Conservation (phyloP, 1,284 basidiomycete species). For the Irpex sp. region DNA sequence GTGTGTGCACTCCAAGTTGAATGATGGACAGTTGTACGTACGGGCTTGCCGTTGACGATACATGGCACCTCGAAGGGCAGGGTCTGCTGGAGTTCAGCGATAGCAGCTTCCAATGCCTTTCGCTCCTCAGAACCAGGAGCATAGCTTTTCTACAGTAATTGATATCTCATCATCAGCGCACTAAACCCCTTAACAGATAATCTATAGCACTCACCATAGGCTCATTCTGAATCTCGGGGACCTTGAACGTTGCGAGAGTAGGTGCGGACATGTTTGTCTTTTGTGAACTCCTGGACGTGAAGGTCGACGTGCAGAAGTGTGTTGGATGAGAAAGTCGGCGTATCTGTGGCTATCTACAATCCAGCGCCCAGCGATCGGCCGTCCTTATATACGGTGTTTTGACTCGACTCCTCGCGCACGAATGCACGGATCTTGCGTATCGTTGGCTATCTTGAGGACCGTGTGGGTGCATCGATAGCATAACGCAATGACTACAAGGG, state of each 20-base stretch:
- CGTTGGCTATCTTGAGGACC: neutral
- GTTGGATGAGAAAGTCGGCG: neutral
- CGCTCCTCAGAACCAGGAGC: constrained; percentile 81
- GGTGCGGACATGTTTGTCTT: constrained; percentile 39
- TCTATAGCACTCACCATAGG: constrained; percentile 64
- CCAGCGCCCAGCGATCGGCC: neutral
- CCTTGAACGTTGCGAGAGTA: constrained; percentile 80
- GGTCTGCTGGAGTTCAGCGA: constrained; percentile 78
- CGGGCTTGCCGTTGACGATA: constrained; percentile 88
- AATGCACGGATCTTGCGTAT: neutral
- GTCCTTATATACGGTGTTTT: neutral
- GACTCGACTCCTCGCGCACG: neutral
- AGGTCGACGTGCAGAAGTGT: neutral
- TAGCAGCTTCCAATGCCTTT: constrained; percentile 67
- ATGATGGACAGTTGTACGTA: constrained; percentile 31
- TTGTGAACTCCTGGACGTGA: neutral
- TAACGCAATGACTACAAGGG: neutral
- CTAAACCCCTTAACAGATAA: neutral
- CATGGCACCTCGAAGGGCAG: constrained; percentile 91
- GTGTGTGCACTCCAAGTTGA: neutral
- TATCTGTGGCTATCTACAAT: neutral
- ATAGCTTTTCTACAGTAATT: constrained; percentile 51
- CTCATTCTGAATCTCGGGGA: constrained; percentile 86
- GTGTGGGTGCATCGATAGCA: neutral
- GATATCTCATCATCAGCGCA: neutral